A percentile compares a stretch with the other conserved stretches of the same genome.
phyloP scores from a whole-genome alignment of 768 basidiomycete species.

The Suillus cothurnatus region DNA sequence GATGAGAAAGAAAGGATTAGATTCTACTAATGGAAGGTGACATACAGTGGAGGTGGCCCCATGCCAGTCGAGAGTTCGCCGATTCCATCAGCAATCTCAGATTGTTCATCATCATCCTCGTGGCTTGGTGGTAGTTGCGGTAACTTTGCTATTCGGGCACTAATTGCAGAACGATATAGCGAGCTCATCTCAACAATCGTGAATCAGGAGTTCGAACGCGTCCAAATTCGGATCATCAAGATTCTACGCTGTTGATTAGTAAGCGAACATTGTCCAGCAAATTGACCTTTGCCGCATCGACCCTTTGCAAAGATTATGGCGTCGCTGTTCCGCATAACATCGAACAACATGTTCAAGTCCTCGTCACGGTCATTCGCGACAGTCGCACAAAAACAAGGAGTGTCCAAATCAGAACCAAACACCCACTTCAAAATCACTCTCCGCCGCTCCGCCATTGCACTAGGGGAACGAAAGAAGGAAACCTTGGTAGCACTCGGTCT shows the following conservation, averaged over 20 bases:
- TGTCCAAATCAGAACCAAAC: constrained; percentile 27
- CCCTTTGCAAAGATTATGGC: constrained; percentile 14
- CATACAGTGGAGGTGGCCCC: constrained; percentile 67
- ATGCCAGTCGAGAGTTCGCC: constrained; percentile 61
- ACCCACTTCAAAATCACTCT: constrained; percentile 93
- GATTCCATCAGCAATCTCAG: constrained; percentile 60
- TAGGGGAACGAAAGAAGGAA: constrained; percentile 67
- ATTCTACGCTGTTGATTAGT: too few relatives aligned
- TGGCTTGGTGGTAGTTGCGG: constrained; percentile 51
- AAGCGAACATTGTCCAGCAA: background rate
- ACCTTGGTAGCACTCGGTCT: constrained; percentile 86
- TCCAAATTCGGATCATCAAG: constrained; percentile 4
- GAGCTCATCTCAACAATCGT: constrained; percentile 53
- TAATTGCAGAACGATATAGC: constrained; percentile 76
- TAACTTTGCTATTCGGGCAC: constrained; percentile 74
- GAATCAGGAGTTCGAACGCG: constrained; percentile 6
- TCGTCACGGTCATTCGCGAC: constrained; percentile 18
- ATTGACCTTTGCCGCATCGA: background rate
- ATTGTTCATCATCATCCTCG: constrained; percentile 48
- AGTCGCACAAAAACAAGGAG: background rate
- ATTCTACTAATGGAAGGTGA: constrained; percentile 12
- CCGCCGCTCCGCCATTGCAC: constrained; percentile 82
- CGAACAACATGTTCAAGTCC: constrained; percentile 9
- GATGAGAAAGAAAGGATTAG: constrained; percentile 21
- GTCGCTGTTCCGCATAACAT: constrained; percentile 9